Percentiles rank a stretch among this genome's conserved stretches.
phyloP scores from a whole-genome alignment of 2,329 filamentous ascomycete species.

The Sclerotinia sclerotiorum region DNA sequence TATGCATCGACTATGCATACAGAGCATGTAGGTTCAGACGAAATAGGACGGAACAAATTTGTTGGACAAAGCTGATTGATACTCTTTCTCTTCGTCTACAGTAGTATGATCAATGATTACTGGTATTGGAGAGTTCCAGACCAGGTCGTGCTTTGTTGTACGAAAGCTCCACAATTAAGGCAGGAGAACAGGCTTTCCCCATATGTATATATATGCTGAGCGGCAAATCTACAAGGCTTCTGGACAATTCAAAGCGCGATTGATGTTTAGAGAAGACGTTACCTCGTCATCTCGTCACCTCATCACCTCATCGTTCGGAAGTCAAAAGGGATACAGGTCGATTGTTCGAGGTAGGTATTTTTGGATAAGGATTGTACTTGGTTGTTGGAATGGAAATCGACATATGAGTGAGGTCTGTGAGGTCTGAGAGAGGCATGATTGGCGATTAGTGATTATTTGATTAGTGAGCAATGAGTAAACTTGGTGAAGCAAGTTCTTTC shows the following conservation, averaged over 20 bases:
- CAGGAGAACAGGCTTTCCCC: not conserved
- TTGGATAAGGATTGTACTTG: not conserved
- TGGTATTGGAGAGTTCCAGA: not conserved
- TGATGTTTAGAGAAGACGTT: not conserved
- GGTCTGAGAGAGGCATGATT: not conserved
- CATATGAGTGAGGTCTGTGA: not conserved
- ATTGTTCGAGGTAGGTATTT: not conserved
- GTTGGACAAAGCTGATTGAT: not conserved
- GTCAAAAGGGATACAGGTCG: not conserved
- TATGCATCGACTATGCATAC: not conserved
- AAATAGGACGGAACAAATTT: too few relatives aligned
- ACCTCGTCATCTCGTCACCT: not conserved
- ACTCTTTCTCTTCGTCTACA: not conserved
- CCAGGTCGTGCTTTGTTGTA: not conserved
- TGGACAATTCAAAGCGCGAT: not conserved
- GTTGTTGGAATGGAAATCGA: not conserved
- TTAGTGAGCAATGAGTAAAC: not conserved
- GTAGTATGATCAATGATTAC: too few relatives aligned
- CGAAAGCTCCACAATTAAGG: slow-evolving; percentile 10
- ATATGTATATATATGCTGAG: not conserved
- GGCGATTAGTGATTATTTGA: not conserved
- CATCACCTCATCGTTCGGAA: not conserved
- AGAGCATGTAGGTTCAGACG: not conserved
- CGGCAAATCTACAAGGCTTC: not conserved
- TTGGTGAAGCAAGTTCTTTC: not conserved